Evolutionary conservation across 768 basidiomycete species (phyloP).

Genomic region (Macrolepiota dolichaula): DNA sequence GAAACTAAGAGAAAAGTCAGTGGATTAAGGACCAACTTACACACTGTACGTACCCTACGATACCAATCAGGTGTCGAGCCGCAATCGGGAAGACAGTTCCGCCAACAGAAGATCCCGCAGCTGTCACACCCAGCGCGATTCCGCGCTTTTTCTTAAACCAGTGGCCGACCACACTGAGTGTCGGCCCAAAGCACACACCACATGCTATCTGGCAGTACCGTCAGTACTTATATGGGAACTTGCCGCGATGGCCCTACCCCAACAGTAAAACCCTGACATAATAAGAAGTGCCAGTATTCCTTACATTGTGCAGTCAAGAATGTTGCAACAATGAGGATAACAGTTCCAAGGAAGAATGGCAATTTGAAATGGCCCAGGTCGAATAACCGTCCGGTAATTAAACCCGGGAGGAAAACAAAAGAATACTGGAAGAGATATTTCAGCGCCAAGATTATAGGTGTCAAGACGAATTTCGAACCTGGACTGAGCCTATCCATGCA

Average conservation of each 20-base stretch:
- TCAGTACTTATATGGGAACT: background rate
- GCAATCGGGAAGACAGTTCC: conserved; percentile 62
- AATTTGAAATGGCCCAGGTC: conserved; percentile 56
- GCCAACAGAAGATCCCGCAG: conserved; percentile 56
- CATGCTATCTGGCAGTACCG: conserved; percentile 15
- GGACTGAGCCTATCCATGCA: conserved; percentile 31
- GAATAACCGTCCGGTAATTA: conserved; percentile 54
- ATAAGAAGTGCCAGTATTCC: conserved; percentile 62
- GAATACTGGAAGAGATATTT: conserved; percentile 34
- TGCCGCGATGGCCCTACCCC: conserved; percentile 33
- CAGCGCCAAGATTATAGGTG: background rate
- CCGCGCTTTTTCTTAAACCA: conserved; percentile 61
- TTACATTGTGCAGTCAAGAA: conserved; percentile 58
- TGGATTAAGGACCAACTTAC: background rate
- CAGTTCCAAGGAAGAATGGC: conserved; percentile 39
- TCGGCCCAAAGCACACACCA: conserved; percentile 41
- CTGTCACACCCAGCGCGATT: conserved; percentile 50
- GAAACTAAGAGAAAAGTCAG: conserved; percentile 43
- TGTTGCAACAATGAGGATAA: conserved; percentile 39
- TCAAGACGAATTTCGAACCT: conserved; percentile 11
- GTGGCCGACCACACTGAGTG: conserved; percentile 49
- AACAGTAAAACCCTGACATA: conserved; percentile 57
- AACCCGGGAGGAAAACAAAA: conserved; percentile 45
- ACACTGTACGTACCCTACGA: conserved; percentile 43
- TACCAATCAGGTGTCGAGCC: conserved; percentile 46